Evolutionary conservation across 108 stramenopile genomes (phyloP), one percentile per base, ranked within the genome.

Genomic region (Cyclostephanos invisitatus): DNA sequence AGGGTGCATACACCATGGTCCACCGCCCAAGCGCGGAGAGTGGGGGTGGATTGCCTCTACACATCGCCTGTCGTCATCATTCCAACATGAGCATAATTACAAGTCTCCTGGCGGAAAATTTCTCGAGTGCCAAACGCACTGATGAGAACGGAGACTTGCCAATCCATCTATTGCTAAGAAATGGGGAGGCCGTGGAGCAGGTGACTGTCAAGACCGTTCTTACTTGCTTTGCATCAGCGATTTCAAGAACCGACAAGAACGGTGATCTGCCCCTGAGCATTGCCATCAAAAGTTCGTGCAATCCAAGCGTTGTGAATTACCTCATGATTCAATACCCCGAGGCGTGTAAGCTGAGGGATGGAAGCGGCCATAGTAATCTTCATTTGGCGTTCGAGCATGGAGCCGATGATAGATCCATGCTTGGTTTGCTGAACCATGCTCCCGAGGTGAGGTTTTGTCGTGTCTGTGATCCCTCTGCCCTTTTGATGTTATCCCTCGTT

Each of bases 1-100:
- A 91, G 51, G 90, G 90, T 20, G 90, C 90, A 27, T 91, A 85
- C 80, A 91, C 90, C 0, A 91, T 91, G 90, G 83, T 91, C 28
- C 83, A 86, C 47, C 82, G 88, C 17, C 90, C 90, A 12, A 84
- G 75, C 5, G 60, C 70, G 46, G 85, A 88, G 46, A 87, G 87
- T 24, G 90, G 90, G 20, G 90, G 90, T 32, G 90, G 90, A 22
- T 75, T 91, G 7, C 90, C 90, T 22, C 66, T 91, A 21, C 90
- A 91, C 73, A 82, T 91, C 70, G 90, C 90, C 5, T 89, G 88
- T 64, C 83, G 86, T 36, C 88, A 89, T 60, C 85, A 89, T 73
- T 88, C 87, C 22, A 89, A 88, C 11, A 87, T 91, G 64, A 88
- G 90, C 29, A 88, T 91, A 8, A 89, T 91, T 59, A 91, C 90